Conservation (phyloP, 305 asterid genomes). For the Fraxinus latifolia region DNA sequence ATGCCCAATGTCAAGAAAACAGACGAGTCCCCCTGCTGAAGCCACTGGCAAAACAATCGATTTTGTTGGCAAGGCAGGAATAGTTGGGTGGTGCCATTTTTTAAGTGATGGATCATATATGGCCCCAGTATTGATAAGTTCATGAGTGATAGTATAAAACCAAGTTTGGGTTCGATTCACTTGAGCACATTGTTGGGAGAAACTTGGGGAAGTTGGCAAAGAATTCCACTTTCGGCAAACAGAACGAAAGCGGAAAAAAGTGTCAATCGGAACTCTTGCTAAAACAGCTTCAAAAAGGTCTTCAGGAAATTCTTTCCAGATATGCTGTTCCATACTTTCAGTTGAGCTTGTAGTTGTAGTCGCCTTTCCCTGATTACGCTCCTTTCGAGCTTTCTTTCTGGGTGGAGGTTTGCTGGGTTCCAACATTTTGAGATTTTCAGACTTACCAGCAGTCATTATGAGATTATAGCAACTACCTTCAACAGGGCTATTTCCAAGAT, state of each 20-base stretch:
- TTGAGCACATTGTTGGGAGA: slow-evolving; percentile 65
- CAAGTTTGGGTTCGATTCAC: slow-evolving; percentile 60
- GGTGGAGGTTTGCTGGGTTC: slow-evolving; percentile 85
- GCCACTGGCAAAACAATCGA: slow-evolving; percentile 82
- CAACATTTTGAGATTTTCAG: slow-evolving; percentile 76
- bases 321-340: slow-evolving; percentile 56
- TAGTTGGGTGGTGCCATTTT: slow-evolving; percentile 90
- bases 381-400: slow-evolving; percentile 66
- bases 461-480: slow-evolving; percentile 57
- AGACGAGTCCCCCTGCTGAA: slow-evolving; percentile 91
- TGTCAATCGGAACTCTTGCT: slow-evolving; percentile 78
- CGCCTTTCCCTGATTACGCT: slow-evolving; percentile 50
- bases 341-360: slow-evolving; percentile 34
- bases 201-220: slow-evolving; percentile 68
- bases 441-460: slow-evolving; percentile 72
- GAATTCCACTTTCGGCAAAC: slow-evolving; percentile 87
- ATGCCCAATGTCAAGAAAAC: slow-evolving; percentile 92
- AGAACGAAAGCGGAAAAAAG: slow-evolving; percentile 73
- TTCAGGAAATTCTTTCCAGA: slow-evolving; percentile 95
- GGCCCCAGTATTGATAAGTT: slow-evolving; percentile 73
- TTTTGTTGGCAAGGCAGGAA: slow-evolving; percentile 70
- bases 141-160: slow-evolving; percentile 91
- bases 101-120: slow-evolving; percentile 70
- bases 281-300: slow-evolving; percentile 86
- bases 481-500: slow-evolving; percentile 51